Evolutionary conservation across 305 asterid species (phyloP).

Genomic region (Caryopteris hybrid): DNA sequence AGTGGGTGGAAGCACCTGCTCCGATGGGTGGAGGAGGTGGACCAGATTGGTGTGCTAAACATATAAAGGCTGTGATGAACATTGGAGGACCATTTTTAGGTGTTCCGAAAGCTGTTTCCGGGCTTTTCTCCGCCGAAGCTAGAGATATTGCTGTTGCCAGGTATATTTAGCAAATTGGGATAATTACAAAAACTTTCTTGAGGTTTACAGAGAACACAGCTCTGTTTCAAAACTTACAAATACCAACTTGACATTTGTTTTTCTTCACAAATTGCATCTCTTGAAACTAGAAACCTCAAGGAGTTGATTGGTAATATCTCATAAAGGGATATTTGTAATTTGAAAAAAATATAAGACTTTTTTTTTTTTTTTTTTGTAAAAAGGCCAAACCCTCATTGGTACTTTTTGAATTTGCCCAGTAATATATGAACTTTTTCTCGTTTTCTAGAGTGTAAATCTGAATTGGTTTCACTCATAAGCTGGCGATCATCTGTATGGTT

Average conservation of each 20-base stretch:
- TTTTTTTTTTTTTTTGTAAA: too few relatives aligned
- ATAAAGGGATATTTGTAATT: not conserved
- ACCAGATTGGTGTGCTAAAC: constrained; percentile 87
- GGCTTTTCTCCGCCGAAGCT: constrained; percentile 57
- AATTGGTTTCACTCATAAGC: not conserved
- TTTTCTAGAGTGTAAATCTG: not conserved
- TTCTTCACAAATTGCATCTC: too few relatives aligned
- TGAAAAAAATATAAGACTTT: too few relatives aligned
- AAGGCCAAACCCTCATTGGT: not conserved
- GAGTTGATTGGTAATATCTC: not conserved
- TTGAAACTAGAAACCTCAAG: not conserved
- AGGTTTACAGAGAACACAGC: not conserved
- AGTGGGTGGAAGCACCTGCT: constrained; percentile 92
- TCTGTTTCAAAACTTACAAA: too few relatives aligned
- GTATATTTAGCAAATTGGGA: not conserved
- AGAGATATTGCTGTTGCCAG: constrained; percentile 59
- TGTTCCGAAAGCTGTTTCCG: constrained; percentile 61
- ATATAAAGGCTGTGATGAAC: constrained; percentile 80
- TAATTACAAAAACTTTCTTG: not conserved
- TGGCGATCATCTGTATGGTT: not conserved
- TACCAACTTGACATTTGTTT: not conserved
- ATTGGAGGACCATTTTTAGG: constrained; percentile 83
- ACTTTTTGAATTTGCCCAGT: not conserved
- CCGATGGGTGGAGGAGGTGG: constrained; percentile 98
- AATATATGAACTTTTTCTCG: not conserved